These are phyloP conservation scores for Skeletonema marinoi DNA, from an alignment of 108 stramenopile species.

Conservation along the genomic window DNA sequence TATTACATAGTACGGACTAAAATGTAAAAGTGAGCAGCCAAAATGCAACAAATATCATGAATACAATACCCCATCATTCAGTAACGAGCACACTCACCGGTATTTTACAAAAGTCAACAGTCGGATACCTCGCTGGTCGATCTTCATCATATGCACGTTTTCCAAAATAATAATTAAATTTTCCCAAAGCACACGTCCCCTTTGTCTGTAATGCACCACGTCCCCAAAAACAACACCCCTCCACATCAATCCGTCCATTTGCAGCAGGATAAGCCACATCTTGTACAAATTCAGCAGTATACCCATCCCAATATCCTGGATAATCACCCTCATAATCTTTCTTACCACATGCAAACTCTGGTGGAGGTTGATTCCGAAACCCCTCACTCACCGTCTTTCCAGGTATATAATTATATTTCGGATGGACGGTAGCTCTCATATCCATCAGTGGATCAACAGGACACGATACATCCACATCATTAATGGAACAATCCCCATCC, in stretches of 20 bases:
- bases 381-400: neutral
- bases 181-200: conserved; percentile 45
- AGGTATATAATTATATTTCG: conserved; percentile 19
- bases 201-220: conserved; percentile 50
- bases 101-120: conserved; percentile 35
- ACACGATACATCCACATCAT: conserved; percentile 29
- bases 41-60: neutral
- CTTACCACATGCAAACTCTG: conserved; percentile 17
- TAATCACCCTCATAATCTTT: conserved; percentile 3
- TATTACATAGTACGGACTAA: conserved; percentile 10
- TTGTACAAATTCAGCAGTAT: conserved; percentile 18
- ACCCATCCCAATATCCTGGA: conserved; percentile 40
- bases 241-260: conserved; percentile 38
- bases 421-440: conserved; percentile 25
- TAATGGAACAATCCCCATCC: neutral
- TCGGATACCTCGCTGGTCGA: conserved; percentile 38
- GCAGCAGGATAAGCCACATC: conserved; percentile 33
- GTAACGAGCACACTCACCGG: conserved; percentile 1
- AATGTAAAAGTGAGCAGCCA: conserved; percentile 4
- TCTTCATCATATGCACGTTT: conserved; percentile 31
- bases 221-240: conserved; percentile 48
- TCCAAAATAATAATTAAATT: conserved; percentile 35
- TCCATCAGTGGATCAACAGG: conserved; percentile 20
- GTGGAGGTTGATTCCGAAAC: conserved; percentile 12
- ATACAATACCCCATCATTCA: no score